A percentile compares a stretch with the other conserved stretches of the same genome.
phyloP scores from a whole-genome alignment of 176 grass and related monocot genomes.

The Eleusine indica region DNA sequence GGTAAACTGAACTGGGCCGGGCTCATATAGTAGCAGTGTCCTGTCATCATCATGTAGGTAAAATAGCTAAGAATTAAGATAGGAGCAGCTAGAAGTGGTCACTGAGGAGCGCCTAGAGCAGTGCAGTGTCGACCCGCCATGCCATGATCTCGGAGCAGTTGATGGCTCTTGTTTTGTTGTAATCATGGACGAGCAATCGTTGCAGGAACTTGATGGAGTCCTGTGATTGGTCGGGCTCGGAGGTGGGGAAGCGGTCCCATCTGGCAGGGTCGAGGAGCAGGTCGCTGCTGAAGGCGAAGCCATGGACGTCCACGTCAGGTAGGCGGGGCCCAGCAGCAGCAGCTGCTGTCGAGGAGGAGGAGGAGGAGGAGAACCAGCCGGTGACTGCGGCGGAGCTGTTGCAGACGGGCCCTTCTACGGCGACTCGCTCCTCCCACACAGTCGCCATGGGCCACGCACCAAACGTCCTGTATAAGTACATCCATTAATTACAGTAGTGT shows the following conservation, averaged over 20 bases:
- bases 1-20: neutral
- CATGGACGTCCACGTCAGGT: conserved; percentile 18
- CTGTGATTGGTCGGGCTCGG: conserved; percentile 66
- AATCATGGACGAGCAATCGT: conserved; percentile 39
- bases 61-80: no score
- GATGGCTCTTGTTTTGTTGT: conserved; percentile 47
- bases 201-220: conserved; percentile 63
- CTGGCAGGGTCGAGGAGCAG: conserved; percentile 64
- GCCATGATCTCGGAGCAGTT: conserved; percentile 49
- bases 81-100: no score
- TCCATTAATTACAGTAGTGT: no score
- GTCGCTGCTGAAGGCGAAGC: conserved; percentile 69
- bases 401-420: conserved; percentile 68
- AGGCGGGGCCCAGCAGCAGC: neutral
- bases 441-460: conserved; percentile 80
- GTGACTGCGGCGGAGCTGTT: neutral
- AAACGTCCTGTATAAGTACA: conserved; percentile 46
- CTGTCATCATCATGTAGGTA: no score
- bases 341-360: neutral
- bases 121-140: conserved; percentile 41
- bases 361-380: conserved; percentile 51
- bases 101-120: neutral
- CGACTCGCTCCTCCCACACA: conserved; percentile 54
- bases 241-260: conserved; percentile 65
- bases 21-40: neutral